Percentiles rank a stretch among this genome's conserved stretches.
These are phyloP conservation scores for Malus hybrid DNA, from an alignment of 331 rosid genomes.

Conservation along the genomic window DNA sequence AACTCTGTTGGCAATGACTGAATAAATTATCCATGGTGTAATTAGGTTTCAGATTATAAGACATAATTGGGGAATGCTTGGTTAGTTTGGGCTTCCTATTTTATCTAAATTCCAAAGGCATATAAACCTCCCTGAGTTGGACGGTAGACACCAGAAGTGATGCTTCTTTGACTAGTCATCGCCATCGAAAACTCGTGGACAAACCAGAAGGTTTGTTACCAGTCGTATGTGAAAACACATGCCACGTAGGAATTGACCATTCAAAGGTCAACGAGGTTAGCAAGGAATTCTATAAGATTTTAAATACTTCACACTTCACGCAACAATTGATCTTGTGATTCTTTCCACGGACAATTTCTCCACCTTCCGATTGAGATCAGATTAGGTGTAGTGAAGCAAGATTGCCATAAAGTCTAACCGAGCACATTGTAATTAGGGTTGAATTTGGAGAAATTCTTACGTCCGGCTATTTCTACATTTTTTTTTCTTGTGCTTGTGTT, in stretches of 20 bases:
- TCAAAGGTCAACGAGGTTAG: conserved; percentile 19
- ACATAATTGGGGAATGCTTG: not conserved
- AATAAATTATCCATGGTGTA: not conserved
- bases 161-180: not conserved
- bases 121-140: not conserved
- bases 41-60: too few species aligned
- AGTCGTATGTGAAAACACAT: not conserved
- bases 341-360: not conserved
- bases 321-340: not conserved
- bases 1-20: too few species aligned
- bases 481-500: too few species aligned
- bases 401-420: too few species aligned
- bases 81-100: not conserved
- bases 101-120: not conserved
- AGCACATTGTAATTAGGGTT: too few species aligned
- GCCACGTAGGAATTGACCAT: not conserved
- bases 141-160: not conserved
- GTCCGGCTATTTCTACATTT: too few species aligned
- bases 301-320: not conserved
- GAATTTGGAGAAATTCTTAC: too few species aligned
- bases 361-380: not conserved
- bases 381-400: not conserved
- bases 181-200: not conserved
- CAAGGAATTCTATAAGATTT: not conserved
- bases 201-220: not conserved